These are phyloP conservation scores for Abelmoschus esculentus DNA, from an alignment of 345 rosid genomes.

Conservation along the genomic window DNA sequence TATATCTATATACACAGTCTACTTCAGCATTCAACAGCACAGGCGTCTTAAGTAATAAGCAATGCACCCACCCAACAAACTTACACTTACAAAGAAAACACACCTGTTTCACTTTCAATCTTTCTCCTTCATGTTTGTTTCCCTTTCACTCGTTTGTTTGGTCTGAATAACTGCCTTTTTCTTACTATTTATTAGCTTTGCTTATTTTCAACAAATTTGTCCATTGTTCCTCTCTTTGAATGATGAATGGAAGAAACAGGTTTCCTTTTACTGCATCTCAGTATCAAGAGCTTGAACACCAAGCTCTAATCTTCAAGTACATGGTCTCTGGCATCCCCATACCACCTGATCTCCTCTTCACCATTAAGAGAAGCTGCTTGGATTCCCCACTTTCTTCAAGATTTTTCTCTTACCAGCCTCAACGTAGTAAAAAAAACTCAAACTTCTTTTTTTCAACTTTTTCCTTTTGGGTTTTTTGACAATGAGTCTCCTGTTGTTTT, in stretches of 20 bases:
- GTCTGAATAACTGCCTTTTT: neutral
- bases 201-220: neutral
- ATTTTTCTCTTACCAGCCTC: slow-evolving; percentile 31
- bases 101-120: neutral
- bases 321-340: slow-evolving; percentile 59
- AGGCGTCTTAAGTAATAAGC: slow-evolving; percentile 2
- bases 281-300: slow-evolving; percentile 90
- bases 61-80: neutral
- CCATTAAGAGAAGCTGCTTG: slow-evolving; percentile 41
- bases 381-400: slow-evolving; percentile 23
- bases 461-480: neutral
- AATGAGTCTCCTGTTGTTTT: neutral
- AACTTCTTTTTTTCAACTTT: neutral
- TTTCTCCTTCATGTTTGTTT: neutral
- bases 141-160: neutral
- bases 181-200: neutral
- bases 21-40: neutral
- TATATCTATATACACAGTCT: slow-evolving; percentile 29
- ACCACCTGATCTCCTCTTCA: slow-evolving; percentile 61
- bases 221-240: neutral
- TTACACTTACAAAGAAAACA: neutral
- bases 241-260: slow-evolving; percentile 14
- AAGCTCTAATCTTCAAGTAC: slow-evolving; percentile 80
- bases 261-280: slow-evolving; percentile 44
- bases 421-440: slow-evolving; percentile 18